phyloP scores from a whole-genome alignment of 768 basidiomycete genomes.

The Sarcodon aspratus region DNA sequence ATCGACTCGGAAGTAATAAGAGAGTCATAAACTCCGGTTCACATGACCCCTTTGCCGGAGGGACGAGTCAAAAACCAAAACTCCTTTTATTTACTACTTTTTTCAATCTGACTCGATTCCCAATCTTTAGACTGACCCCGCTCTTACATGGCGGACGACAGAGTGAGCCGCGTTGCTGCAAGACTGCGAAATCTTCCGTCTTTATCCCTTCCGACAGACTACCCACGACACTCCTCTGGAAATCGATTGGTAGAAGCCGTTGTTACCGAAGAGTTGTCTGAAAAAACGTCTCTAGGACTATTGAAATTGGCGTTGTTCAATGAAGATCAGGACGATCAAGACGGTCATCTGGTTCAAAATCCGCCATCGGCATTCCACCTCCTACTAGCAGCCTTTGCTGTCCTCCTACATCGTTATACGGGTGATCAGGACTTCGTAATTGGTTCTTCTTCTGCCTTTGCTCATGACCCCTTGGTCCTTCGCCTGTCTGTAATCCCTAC shows the following conservation, averaged over 20 bases:
- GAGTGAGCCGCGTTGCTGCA: slow-evolving; percentile 40
- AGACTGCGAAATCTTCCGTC: slow-evolving; percentile 77
- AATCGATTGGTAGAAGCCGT: slow-evolving; percentile 80
- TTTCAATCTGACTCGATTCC: too few species aligned
- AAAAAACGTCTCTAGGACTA: slow-evolving; percentile 65
- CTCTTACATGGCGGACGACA: background rate
- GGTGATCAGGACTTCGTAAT: slow-evolving; percentile 92
- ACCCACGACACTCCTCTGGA: slow-evolving; percentile 68
- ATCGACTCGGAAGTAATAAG: too few species aligned
- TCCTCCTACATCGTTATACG: slow-evolving; percentile 88
- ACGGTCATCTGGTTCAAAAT: slow-evolving; percentile 15
- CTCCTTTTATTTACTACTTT: too few species aligned
- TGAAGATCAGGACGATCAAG: slow-evolving; percentile 45
- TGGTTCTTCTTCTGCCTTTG: slow-evolving; percentile 71
- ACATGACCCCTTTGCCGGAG: background rate
- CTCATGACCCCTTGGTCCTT: slow-evolving; percentile 73
- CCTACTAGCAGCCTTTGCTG: slow-evolving; percentile 83
- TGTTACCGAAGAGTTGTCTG: slow-evolving; percentile 58
- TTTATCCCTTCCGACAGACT: slow-evolving; percentile 91
- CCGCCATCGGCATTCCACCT: slow-evolving; percentile 84
- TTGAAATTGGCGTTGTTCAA: slow-evolving; percentile 73
- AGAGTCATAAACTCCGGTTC: too few species aligned
- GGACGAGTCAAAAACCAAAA: background rate
- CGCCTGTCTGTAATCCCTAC: slow-evolving; percentile 73
- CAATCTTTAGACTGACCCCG: too few species aligned